Conservation (phyloP, 2,329 filamentous ascomycete species). For the Fusarium sambucinum region DNA sequence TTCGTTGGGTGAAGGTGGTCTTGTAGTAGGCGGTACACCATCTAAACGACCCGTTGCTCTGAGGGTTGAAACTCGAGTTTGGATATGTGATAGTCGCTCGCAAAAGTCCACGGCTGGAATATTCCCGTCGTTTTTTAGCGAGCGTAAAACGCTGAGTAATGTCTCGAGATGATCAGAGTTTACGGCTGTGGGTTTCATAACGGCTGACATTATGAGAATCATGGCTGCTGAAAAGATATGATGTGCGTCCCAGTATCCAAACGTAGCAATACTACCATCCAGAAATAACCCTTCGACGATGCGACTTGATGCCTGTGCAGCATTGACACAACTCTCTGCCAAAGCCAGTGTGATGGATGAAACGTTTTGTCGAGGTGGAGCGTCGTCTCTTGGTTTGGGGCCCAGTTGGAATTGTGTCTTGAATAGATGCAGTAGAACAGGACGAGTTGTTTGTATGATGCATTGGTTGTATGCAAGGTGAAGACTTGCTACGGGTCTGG, state of each 20-base stretch:
- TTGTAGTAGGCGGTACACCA: neutral
- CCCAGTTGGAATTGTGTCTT: constrained; percentile 48
- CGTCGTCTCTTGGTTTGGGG: constrained; percentile 10
- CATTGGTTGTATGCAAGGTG: constrained; percentile 53
- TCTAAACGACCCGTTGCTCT: constrained; percentile 31
- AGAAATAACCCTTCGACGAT: constrained; percentile 46
- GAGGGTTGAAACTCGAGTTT: constrained; percentile 34
- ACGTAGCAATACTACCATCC: constrained; percentile 44
- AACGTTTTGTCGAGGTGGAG: constrained; percentile 33
- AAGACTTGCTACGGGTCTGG: constrained; percentile 45
- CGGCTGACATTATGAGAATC: constrained; percentile 50
- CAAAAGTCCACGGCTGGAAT: constrained; percentile 50
- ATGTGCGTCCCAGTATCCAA: constrained; percentile 52
- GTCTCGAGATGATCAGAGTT: constrained; percentile 49
- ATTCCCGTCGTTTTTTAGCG: constrained; percentile 50
- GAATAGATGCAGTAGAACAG: constrained; percentile 50
- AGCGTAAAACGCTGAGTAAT: constrained; percentile 47
- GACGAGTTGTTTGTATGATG: constrained; percentile 52
- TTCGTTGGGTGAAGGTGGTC: neutral
- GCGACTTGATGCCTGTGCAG: constrained; percentile 47
- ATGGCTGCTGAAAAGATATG: constrained; percentile 51
- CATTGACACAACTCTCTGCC: constrained; percentile 52
- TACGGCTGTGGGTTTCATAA: constrained; percentile 47
- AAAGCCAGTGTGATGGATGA: constrained; percentile 50
- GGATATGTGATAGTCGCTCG: constrained; percentile 46